Evolutionary conservation across 768 basidiomycete genomes (phyloP).

Genomic region (Macrocybe gigantea): DNA sequence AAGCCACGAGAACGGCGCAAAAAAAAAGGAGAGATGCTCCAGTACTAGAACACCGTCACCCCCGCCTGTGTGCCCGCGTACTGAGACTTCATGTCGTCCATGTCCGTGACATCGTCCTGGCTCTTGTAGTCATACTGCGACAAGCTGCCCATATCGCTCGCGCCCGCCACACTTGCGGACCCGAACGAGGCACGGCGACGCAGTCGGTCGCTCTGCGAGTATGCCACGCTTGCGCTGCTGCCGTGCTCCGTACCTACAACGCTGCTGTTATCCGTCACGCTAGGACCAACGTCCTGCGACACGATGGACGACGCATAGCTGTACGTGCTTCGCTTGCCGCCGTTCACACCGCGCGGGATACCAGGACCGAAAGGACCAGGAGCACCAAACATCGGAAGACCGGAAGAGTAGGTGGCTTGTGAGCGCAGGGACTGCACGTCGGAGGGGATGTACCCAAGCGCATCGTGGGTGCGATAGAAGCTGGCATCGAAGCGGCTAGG

Average conservation of each 20-base stretch:
- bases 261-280: slow-evolving; percentile 53
- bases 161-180: slow-evolving; percentile 61
- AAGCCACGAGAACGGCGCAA: not conserved
- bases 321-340: slow-evolving; percentile 72
- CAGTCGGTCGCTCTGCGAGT: slow-evolving; percentile 87
- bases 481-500: slow-evolving; percentile 93
- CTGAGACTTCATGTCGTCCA: slow-evolving; percentile 87
- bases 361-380: slow-evolving; percentile 67
- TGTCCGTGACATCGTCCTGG: slow-evolving; percentile 74
- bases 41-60: slow-evolving; percentile 75
- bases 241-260: slow-evolving; percentile 49
- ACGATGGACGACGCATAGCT: slow-evolving; percentile 89
- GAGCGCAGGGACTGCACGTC: slow-evolving; percentile 95
- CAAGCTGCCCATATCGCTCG: slow-evolving; percentile 74
- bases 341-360: slow-evolving; percentile 55
- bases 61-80: slow-evolving; percentile 83
- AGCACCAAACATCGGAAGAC: slow-evolving; percentile 76
- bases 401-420: slow-evolving; percentile 93
- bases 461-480: slow-evolving; percentile 94
- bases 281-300: slow-evolving; percentile 82
- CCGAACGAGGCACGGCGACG: slow-evolving; percentile 71
- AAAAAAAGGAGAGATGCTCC: not conserved
- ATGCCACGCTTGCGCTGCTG: slow-evolving; percentile 60
- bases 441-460: slow-evolving; percentile 89
- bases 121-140: slow-evolving; percentile 84